Evolutionary conservation across 805 yeast genomes (phyloP).

Genomic region (Cyberlindnera americana): DNA sequence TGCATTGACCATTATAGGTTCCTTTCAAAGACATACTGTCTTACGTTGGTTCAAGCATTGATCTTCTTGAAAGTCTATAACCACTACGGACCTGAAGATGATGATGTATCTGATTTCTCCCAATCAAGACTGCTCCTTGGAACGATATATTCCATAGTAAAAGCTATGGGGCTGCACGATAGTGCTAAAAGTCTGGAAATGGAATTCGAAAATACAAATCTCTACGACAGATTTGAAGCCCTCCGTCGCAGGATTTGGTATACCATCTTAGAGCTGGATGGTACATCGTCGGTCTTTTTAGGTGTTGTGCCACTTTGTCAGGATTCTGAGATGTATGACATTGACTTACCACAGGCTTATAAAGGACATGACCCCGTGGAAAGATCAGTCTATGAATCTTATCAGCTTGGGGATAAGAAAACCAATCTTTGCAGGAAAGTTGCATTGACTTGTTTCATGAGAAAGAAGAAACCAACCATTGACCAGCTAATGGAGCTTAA

Average conservation of each 20-base stretch:
- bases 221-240: neutral
- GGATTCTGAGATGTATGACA: constrained; percentile 16
- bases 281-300: constrained; percentile 5
- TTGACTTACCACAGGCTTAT: constrained; percentile 30
- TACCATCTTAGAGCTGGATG: constrained; percentile 22
- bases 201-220: neutral
- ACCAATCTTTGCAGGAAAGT: constrained; percentile 29
- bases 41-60: constrained; percentile 50
- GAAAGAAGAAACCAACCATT: constrained; percentile 33
- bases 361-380: constrained; percentile 36
- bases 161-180: constrained; percentile 50
- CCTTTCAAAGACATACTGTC: constrained; percentile 37
- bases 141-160: constrained; percentile 47
- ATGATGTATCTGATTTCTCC: constrained; percentile 49
- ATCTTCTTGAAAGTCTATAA: constrained; percentile 46
- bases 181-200: constrained; percentile 37
- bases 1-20: constrained; percentile 50
- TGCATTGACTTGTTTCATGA: constrained; percentile 29
- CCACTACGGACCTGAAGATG: constrained; percentile 49
- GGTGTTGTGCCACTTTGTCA: constrained; percentile 16
- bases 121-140: constrained; percentile 44
- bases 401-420: constrained; percentile 29
- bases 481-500: constrained; percentile 31
- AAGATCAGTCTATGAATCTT: constrained; percentile 30
- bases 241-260: constrained; percentile 25